These are phyloP conservation scores for Thielaviopsis populi DNA, from an alignment of 2,329 filamentous ascomycete species.

Conservation along the genomic window DNA sequence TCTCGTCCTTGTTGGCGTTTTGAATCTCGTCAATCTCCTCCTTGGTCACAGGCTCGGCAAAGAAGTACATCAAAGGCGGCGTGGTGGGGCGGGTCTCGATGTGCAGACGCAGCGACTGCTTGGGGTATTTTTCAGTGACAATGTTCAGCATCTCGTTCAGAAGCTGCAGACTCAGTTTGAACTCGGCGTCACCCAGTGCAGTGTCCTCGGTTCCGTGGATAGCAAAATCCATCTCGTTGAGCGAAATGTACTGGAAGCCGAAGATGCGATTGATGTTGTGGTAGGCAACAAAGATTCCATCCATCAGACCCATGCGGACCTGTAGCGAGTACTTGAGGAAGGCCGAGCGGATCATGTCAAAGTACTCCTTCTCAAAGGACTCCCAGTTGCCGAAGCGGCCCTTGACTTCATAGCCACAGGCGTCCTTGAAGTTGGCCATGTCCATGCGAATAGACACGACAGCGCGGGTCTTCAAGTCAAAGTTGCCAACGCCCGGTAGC, in stretches of 20 bases:
- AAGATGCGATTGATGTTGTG: constrained; percentile 94
- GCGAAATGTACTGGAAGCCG: constrained; percentile 84
- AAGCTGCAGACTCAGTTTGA: constrained; percentile 63
- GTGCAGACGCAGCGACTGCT: constrained; percentile 60
- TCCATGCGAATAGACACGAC: constrained; percentile 90
- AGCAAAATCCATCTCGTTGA: constrained; percentile 76
- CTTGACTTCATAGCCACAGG: constrained; percentile 76
- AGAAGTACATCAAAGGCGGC: constrained; percentile 67
- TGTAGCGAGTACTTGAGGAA: constrained; percentile 96
- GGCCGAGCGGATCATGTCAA: constrained; percentile 87
- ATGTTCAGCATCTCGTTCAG: constrained; percentile 66
- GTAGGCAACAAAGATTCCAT: constrained; percentile 92
- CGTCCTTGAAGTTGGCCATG: constrained; percentile 51
- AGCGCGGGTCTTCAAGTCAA: constrained; percentile 89
- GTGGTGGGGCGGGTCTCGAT: constrained; percentile 56
- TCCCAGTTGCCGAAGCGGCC: constrained; percentile 62
- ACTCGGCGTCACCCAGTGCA: constrained; percentile 64
- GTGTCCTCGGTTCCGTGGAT: constrained; percentile 63
- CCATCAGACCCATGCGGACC: constrained; percentile 94
- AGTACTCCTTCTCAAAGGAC: constrained; percentile 91
- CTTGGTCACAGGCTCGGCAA: constrained; percentile 68
- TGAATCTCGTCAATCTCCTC: constrained; percentile 63
- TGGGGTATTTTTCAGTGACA: constrained; percentile 60
- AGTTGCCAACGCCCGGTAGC: constrained; percentile 81
- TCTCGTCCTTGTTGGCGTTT: constrained; percentile 43